Evolutionary conservation across 2,329 filamentous ascomycete species (phyloP), one percentile per base, ranked within the genome.

Genomic region (Claviceps arundinis): DNA sequence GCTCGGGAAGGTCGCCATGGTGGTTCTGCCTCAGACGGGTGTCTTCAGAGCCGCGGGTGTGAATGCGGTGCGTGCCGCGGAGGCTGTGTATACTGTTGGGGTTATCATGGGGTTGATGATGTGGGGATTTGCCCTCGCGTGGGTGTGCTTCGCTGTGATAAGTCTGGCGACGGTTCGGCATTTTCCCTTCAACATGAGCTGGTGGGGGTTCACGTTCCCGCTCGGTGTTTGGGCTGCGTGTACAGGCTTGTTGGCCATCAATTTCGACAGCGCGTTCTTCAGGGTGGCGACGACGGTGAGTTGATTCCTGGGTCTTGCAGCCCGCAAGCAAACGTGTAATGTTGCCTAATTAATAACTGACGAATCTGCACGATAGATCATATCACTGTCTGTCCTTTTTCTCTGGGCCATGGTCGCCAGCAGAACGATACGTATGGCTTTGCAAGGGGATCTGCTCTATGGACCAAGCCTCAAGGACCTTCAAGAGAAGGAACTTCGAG

Each of bases 31-130:
- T 0, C 50, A 65, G 43, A 70, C 66, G 1, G 61, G 56, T 50
- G 67, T 68, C 0, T 77, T 84, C 17, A 71, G 71, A 0, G 69
- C 68, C 37, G 67, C 73, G 2, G 68, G 52, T 11, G 46, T 60
- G 13, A 55, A 58, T 26, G 48, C 64, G 60, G 9, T 57, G 62
- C 43, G 63, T 1, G 65, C 57, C 22, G 64, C 64, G 1, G 64
- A 68, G 26, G 69, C 82, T 3, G 68, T 83, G 5, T 84, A 84
- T 56, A 68, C 81, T 1, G 54, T 81, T 0, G 81, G 82, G 0
- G 68, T 80, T 19, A 66, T 73, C 48, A 50, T 68, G 9, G 70
- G 66, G 5, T 60, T 73, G 11, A 54, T 70, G 34, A 69, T 74
- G 64, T 73, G 70, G 68, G 70, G 68, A 0, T 73, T 73, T 48